Evolutionary conservation across 306 rosid genomes (phyloP), one percentile per base, ranked within the genome.

Genomic region (Cicer bijugum): DNA sequence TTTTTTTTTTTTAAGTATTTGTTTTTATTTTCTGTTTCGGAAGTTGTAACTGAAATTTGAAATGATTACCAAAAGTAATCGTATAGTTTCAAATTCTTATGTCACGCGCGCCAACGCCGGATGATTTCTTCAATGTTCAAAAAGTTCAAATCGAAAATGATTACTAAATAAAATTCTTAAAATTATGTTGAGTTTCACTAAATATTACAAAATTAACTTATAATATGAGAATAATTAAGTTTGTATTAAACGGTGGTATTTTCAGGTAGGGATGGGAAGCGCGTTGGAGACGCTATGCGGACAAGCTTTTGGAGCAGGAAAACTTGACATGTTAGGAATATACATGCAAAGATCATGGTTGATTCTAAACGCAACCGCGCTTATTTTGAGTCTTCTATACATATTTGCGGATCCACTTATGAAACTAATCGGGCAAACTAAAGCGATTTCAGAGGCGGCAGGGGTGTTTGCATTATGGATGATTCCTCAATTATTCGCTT

Each of bases 321-420:
- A 89, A 64, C 4, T 88, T 1, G 83, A 89, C 3, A 91, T 93
- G 98, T 62, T 93, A 6, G 98, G 98, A 3, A 70, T 89, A 12
- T 93, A 91, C 84, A 84, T 91, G 97, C 98, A 93, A 72, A 82
- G 97, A 14, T 93, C 98, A 17, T 89, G 94, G 96, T 86, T 93
- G 47, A 91, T 93, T 16, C 81, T 93, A 2, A 57, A 81, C 72
- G 1, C 79, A 2, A 84, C 96, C 6, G 90, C 82, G 3, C 4
- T 86, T 3, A 0, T 88, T 0, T 33, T 93, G 16, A 37, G 66
- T 9, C 75, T 87, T 1, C 57, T 88, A 0, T 93, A 89, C 85
- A 11, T 93, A 7, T 91, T 91, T 5, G 91, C 97, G 0, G 77
- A 17, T 69, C 84, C 66, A 11, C 12, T 93, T 23, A 70, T 93